Evolutionary conservation across 1,284 basidiomycete species (phyloP).

Genomic region (Cerrena zonata): DNA sequence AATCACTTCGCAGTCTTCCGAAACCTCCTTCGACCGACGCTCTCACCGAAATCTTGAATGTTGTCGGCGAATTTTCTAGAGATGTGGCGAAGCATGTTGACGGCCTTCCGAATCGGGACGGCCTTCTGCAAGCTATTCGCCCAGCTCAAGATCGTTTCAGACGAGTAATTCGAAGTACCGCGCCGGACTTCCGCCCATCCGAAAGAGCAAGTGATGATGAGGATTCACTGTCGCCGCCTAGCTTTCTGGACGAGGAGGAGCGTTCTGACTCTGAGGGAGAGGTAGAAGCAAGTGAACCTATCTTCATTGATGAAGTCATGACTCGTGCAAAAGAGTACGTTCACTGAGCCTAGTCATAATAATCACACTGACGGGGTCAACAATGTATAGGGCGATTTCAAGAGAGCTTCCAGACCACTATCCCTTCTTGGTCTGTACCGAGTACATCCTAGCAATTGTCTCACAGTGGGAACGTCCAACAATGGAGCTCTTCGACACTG

Average conservation of each 20-base stretch:
- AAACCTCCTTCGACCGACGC: slow-evolving; percentile 46
- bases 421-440: slow-evolving; percentile 50
- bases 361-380: neutral
- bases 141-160: slow-evolving; percentile 43
- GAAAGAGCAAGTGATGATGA: neutral
- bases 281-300: slow-evolving; percentile 10
- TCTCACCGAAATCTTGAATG: slow-evolving; percentile 40
- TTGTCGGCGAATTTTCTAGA: slow-evolving; percentile 38
- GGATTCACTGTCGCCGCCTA: neutral
- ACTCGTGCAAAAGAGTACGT: slow-evolving; percentile 40
- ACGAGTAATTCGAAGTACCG: slow-evolving; percentile 39
- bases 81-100: slow-evolving; percentile 41
- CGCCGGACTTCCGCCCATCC: slow-evolving; percentile 38
- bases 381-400: slow-evolving; percentile 46
- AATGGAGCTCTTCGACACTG: slow-evolving; percentile 39
- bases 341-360: slow-evolving; percentile 12
- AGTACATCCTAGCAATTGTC: slow-evolving; percentile 41
- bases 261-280: slow-evolving; percentile 1
- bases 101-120: slow-evolving; percentile 41
- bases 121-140: slow-evolving; percentile 48
- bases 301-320: slow-evolving; percentile 54
- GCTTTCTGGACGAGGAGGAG: slow-evolving; percentile 30
- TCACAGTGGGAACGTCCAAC: slow-evolving; percentile 46
- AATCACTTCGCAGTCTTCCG: slow-evolving; percentile 35
- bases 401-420: slow-evolving; percentile 60